Evolutionary conservation across 2,329 filamentous ascomycete species (phyloP).

Genomic region (Cytospora piceae): DNA sequence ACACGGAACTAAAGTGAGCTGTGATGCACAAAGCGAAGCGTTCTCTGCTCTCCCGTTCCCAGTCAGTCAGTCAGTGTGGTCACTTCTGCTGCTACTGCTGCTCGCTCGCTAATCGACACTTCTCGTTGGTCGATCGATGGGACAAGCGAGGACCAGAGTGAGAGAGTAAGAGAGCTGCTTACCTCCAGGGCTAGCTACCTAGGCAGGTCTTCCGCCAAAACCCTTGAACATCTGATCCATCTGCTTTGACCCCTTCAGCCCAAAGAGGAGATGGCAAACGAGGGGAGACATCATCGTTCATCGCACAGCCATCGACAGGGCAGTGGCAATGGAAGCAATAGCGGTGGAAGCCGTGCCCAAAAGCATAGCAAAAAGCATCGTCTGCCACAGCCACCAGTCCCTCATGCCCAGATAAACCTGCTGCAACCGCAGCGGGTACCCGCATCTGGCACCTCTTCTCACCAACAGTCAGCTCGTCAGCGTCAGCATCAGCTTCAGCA

Average conservation of each 20-base stretch:
- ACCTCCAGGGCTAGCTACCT: no score
- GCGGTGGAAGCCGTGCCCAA: neutral
- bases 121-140: constrained; percentile 19
- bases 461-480: constrained; percentile 5
- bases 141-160: neutral
- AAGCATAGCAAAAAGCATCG: constrained; percentile 24
- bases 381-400: constrained; percentile 9
- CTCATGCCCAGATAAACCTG: constrained; percentile 15
- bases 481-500: neutral
- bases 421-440: constrained; percentile 24
- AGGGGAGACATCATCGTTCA: constrained; percentile 14
- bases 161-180: no score
- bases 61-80: neutral
- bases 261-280: constrained; percentile 22
- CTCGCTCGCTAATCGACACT: constrained; percentile 18
- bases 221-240: constrained; percentile 5
- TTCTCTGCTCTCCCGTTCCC: constrained; percentile 9
- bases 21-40: neutral
- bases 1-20: neutral
- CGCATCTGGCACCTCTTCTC: constrained; percentile 11
- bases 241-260: neutral
- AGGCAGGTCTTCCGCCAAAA: neutral
- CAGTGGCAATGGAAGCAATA: constrained; percentile 3
- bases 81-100: constrained; percentile 6
- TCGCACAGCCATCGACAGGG: neutral